Percentiles rank a stretch among this genome's conserved stretches.
Evolutionary conservation across 805 yeast species (phyloP).

Genomic region (Komagataella pastoris): DNA sequence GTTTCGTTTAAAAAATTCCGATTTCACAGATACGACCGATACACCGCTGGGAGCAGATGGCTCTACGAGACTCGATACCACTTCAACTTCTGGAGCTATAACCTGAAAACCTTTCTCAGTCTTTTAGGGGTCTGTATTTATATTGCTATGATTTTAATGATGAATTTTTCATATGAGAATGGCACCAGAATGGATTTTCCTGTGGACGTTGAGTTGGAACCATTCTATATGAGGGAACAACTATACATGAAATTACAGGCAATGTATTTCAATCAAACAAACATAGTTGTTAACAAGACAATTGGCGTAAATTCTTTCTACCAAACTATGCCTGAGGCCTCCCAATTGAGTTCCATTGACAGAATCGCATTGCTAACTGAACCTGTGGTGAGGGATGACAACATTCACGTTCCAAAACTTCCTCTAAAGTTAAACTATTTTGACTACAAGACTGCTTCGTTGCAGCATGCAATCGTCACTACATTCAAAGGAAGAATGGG

Average conservation of each 20-base stretch:
- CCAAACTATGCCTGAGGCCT: not conserved
- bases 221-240: not conserved
- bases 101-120: not conserved
- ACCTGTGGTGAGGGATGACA: not conserved
- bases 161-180: not conserved
- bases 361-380: not conserved
- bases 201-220: not conserved
- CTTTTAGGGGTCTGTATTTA: not conserved
- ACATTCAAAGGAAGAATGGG: not conserved
- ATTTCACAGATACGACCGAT: conserved; percentile 1
- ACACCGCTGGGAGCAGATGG: not conserved
- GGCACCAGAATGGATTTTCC: not conserved
- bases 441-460: not conserved
- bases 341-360: not conserved
- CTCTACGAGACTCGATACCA: conserved; percentile 2
- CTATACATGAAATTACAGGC: not conserved
- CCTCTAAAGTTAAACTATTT: not conserved
- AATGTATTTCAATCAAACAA: not conserved
- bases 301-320: not conserved
- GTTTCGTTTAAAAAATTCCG: not conserved
- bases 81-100: not conserved
- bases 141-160: not conserved
- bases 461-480: not conserved
- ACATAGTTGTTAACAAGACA: not conserved
- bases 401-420: not conserved